A percentile compares a stretch with the other conserved stretches of the same genome.
Evolutionary conservation across 257 asterid species (phyloP).

Genomic region (Leptodermis oblonga): DNA sequence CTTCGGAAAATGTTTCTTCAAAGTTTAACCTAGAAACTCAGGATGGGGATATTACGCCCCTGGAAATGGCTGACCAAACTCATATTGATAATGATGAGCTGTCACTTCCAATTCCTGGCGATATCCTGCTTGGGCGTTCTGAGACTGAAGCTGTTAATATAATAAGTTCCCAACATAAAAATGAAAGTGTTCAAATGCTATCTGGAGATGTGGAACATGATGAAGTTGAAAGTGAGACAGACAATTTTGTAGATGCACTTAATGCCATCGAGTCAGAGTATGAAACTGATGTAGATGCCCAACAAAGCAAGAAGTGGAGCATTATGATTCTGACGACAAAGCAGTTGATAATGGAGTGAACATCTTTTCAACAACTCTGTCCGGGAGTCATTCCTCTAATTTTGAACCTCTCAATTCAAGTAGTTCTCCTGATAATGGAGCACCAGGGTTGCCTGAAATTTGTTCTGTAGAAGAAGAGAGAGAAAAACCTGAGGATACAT

Average conservation of each 20-base stretch:
- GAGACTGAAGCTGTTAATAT: slow-evolving; percentile 30
- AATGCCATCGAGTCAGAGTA: slow-evolving; percentile 75
- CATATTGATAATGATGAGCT: slow-evolving; percentile 26
- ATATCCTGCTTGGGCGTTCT: slow-evolving; percentile 40
- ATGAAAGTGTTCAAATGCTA: slow-evolving; percentile 11
- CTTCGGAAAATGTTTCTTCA: slow-evolving; percentile 33
- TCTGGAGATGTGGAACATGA: slow-evolving; percentile 18
- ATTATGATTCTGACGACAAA: slow-evolving; percentile 38
- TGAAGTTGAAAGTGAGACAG: slow-evolving; percentile 61
- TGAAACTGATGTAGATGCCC: slow-evolving; percentile 66
- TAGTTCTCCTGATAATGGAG: slow-evolving; percentile 10
- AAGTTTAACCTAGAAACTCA: slow-evolving; percentile 29
- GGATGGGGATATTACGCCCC: slow-evolving; percentile 25
- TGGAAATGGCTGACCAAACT: slow-evolving; percentile 26
- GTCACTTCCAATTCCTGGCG: slow-evolving; percentile 23
- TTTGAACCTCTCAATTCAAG: not conserved
- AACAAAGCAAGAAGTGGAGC: slow-evolving; percentile 42
- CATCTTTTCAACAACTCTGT: slow-evolving; percentile 3
- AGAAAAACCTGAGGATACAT: slow-evolving; percentile 7
- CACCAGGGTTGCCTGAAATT: slow-evolving; percentile 17
- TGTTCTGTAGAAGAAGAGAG: slow-evolving; percentile 16
- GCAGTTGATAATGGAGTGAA: slow-evolving; percentile 25
- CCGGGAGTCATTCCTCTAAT: slow-evolving; percentile 16
- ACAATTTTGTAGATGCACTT: slow-evolving; percentile 84
- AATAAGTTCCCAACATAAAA: slow-evolving; percentile 10